A percentile compares a stretch with the other conserved stretches of the same genome.
phyloP scores from a whole-genome alignment of 2,329 filamentous ascomycete species.

The Diaporthe sp. region DNA sequence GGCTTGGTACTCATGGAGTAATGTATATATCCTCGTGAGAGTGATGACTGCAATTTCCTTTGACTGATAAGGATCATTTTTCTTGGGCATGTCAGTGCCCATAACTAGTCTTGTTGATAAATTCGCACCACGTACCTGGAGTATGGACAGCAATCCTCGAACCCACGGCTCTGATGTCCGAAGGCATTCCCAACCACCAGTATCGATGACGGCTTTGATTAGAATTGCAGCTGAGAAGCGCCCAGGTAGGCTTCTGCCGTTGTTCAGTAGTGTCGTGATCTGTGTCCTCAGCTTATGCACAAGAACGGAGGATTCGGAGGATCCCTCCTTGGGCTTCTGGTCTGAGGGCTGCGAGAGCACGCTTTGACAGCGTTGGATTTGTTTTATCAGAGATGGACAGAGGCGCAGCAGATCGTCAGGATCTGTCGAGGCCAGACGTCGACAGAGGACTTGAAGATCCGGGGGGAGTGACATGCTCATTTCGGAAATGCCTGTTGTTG shows the following conservation, averaged over 20 bases:
- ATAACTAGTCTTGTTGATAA: background rate
- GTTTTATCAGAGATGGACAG: constrained; percentile 76
- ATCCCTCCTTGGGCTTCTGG: constrained; percentile 70
- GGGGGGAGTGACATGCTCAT: constrained; percentile 59
- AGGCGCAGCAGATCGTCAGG: constrained; percentile 81
- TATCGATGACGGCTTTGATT: constrained; percentile 85
- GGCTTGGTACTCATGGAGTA: constrained; percentile 86
- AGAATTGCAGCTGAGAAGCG: constrained; percentile 84
- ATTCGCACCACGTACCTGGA: constrained; percentile 68
- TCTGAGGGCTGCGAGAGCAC: constrained; percentile 76
- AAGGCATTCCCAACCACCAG: constrained; percentile 87
- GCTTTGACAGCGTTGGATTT: constrained; percentile 69
- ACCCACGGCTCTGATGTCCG: constrained; percentile 83
- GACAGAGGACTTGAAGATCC: constrained; percentile 76
- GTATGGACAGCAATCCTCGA: constrained; percentile 78
- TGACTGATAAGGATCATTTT: constrained; percentile 80
- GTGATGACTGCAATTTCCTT: constrained; percentile 85
- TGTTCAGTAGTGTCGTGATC: constrained; percentile 80
- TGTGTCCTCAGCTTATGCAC: constrained; percentile 87
- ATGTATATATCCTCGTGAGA: constrained; percentile 85
- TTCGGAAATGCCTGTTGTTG: constrained; percentile 9
- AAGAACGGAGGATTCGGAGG: constrained; percentile 76
- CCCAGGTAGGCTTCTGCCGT: constrained; percentile 79
- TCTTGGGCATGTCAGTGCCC: constrained; percentile 62
- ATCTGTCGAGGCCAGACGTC: constrained; percentile 79